Conservation (phyloP, 1,284 basidiomycete species). For the Naganishia albida region DNA sequence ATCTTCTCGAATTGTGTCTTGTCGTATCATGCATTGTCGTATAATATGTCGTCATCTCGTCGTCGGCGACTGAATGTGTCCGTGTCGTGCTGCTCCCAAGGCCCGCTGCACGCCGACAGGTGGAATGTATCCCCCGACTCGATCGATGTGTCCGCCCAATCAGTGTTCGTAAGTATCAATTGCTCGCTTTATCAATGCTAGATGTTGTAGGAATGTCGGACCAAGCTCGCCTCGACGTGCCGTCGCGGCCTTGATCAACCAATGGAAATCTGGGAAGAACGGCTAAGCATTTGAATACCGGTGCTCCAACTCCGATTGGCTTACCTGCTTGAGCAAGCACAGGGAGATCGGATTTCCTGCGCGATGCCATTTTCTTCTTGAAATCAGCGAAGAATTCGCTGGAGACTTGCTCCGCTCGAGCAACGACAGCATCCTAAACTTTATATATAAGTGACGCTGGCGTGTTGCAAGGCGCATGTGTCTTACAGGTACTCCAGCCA, state of each 20-base stretch:
- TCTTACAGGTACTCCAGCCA: constrained; percentile 73
- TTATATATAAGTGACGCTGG: no score
- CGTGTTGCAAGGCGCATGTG: background rate
- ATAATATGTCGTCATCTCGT: no score
- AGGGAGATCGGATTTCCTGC: constrained; percentile 67
- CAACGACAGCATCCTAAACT: constrained; percentile 62
- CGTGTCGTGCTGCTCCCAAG: no score
- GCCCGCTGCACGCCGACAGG: no score
- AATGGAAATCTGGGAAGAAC: constrained; percentile 18
- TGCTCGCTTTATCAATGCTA: constrained; percentile 9
- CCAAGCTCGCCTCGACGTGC: constrained; percentile 2
- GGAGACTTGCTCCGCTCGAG: constrained; percentile 82
- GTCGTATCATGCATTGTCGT: no score
- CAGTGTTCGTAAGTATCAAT: constrained; percentile 8
- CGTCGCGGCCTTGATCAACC: constrained; percentile 19
- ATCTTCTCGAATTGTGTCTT: background rate
- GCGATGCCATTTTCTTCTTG: constrained; percentile 69
- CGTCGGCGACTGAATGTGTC: background rate
- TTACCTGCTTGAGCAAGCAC: constrained; percentile 76
- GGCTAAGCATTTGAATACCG: background rate
- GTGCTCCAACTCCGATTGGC: background rate
- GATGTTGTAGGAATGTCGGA: constrained; percentile 19
- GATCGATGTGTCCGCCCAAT: background rate
- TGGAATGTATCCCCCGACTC: no score
- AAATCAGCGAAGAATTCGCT: constrained; percentile 83